phyloP scores from a whole-genome alignment of 2,329 filamentous ascomycete genomes.

The Xylariales sp. region DNA sequence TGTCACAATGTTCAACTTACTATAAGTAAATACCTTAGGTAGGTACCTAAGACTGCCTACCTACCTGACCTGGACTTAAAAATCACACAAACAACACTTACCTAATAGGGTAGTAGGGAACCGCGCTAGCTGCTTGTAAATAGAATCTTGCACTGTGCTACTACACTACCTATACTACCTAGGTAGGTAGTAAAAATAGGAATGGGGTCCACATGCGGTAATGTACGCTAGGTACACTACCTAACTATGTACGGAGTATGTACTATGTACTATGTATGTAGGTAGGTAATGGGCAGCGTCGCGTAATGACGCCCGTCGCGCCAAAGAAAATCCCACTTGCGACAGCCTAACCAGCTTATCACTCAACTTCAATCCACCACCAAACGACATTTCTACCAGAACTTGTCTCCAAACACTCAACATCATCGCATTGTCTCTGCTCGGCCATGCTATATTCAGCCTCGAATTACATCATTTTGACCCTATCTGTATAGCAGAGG shows the following conservation, averaged over 20 bases:
- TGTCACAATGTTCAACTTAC: too few relatives aligned
- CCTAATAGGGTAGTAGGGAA: background rate
- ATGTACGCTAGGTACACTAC: background rate
- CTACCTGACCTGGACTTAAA: too few relatives aligned
- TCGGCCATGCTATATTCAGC: conserved; percentile 29
- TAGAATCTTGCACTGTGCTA: conserved; percentile 6
- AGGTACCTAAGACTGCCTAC: too few relatives aligned
- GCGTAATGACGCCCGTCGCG: conserved; percentile 41
- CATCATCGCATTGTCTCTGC: conserved; percentile 1
- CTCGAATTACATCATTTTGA: conserved; percentile 10
- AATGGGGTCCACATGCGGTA: conserved; percentile 24
- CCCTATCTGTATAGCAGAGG: conserved; percentile 20
- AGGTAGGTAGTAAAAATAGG: conserved; percentile 11
- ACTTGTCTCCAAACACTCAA: background rate
- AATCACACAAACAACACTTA: background rate
- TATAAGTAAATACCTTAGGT: too few relatives aligned
- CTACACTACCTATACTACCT: too few relatives aligned
- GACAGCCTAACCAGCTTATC: conserved; percentile 29
- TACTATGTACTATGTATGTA: too few relatives aligned
- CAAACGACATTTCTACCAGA: conserved; percentile 11
- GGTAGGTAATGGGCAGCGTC: conserved; percentile 18
- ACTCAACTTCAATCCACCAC: conserved; percentile 2
- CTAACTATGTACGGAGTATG: too few relatives aligned
- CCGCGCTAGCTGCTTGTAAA: background rate
- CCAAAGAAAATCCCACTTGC: conserved; percentile 40